Conservation (phyloP, 169 alveolate species). For the Haemoproteus tartakovskyi region DNA sequence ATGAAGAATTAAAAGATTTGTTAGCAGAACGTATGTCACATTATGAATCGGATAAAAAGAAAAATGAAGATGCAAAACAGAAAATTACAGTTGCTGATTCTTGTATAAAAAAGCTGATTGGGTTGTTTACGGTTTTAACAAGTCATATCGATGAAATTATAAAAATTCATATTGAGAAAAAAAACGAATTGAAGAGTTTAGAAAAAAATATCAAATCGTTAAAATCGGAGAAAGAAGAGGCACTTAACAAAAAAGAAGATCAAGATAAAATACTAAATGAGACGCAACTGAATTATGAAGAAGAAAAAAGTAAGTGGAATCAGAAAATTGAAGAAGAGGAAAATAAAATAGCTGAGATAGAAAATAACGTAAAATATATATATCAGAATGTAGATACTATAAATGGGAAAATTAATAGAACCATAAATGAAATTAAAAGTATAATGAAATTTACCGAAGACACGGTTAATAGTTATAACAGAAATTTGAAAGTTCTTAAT, state of each 20-base stretch:
- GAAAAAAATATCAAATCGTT: slow-evolving; percentile 14
- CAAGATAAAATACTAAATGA: slow-evolving; percentile 15
- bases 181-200: slow-evolving; percentile 15
- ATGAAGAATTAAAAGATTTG: slow-evolving; percentile 46
- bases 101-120: slow-evolving; percentile 36
- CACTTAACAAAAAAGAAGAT: slow-evolving; percentile 3
- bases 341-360: slow-evolving; percentile 3
- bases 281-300: slow-evolving; percentile 13
- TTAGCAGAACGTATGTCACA: slow-evolving; percentile 45
- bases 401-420: slow-evolving; percentile 14
- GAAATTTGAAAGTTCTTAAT: slow-evolving; percentile 5
- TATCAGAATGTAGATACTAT: slow-evolving; percentile 19
- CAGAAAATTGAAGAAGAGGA: slow-evolving; percentile 43
- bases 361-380: slow-evolving; percentile 23
- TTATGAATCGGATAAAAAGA: slow-evolving; percentile 33
- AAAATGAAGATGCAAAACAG: slow-evolving; percentile 59
- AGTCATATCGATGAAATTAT: slow-evolving; percentile 30
- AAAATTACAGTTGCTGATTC: slow-evolving; percentile 51
- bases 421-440: slow-evolving; percentile 28
- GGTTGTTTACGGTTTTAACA: slow-evolving; percentile 18
- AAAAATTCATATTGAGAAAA: slow-evolving; percentile 42
- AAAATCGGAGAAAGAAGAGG: slow-evolving; percentile 16
- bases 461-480: slow-evolving; percentile 4
- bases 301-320: slow-evolving; percentile 36
- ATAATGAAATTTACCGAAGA: slow-evolving; percentile 46